These are phyloP conservation scores for Lactarius psammicola DNA, from an alignment of 768 basidiomycete genomes.

Conservation along the genomic window DNA sequence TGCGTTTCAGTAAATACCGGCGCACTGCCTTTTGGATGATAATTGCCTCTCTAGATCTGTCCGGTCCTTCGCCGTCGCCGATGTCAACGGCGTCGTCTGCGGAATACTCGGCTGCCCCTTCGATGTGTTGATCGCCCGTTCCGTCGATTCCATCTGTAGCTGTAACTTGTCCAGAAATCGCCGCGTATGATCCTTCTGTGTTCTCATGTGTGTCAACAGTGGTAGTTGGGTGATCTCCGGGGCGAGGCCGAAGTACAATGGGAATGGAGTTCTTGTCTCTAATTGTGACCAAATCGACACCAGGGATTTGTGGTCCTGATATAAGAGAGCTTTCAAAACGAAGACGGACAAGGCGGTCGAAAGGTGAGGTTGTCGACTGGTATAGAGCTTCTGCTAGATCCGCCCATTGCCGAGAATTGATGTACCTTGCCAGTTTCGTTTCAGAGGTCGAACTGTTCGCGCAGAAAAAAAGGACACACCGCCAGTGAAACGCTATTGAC, in stretches of 20 bases:
- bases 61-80: constrained; percentile 2
- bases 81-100: background rate
- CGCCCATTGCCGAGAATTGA: background rate
- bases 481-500: constrained; percentile 3
- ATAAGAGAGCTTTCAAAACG: background rate
- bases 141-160: background rate
- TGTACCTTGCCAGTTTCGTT: constrained; percentile 1
- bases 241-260: background rate
- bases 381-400: constrained; percentile 7
- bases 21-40: constrained; percentile 13
- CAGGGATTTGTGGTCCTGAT: background rate
- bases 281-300: constrained; percentile 3
- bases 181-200: background rate
- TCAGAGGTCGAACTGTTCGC: background rate
- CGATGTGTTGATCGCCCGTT: background rate
- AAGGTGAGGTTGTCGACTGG: constrained; percentile 2
- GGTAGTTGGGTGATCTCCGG: background rate
- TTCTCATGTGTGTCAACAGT: background rate
- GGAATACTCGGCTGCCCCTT: constrained; percentile 8
- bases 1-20: background rate
- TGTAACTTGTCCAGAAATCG: background rate
- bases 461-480: background rate
- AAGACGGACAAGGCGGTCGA: constrained; percentile 19
- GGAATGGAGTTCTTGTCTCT: background rate
- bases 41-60: background rate